A percentile compares a stretch with the other conserved stretches of the same genome.
Evolutionary conservation across 2,329 filamentous ascomycete species (phyloP).

Genomic region (Trichophyton verrucosum): DNA sequence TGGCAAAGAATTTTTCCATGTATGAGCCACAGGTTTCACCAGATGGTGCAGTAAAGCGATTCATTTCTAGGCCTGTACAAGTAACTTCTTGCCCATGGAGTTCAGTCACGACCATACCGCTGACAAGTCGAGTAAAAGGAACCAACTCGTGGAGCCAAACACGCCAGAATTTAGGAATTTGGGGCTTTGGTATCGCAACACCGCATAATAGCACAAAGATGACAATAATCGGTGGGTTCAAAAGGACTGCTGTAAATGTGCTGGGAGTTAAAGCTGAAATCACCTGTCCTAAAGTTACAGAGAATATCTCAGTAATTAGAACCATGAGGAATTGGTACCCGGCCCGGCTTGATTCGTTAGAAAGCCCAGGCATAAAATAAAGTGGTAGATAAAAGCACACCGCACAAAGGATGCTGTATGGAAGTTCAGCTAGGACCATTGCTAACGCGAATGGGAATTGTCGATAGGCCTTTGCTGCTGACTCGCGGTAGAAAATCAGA

Average conservation of each 20-base stretch:
- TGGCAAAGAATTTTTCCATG: conserved; percentile 31
- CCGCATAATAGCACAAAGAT: conserved; percentile 51
- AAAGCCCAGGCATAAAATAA: conserved; percentile 74
- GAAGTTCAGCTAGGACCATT: conserved; percentile 72
- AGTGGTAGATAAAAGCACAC: conserved; percentile 69
- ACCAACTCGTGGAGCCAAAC: conserved; percentile 61
- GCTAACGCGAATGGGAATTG: conserved; percentile 64
- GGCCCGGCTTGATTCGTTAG: conserved; percentile 49
- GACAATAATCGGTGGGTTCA: conserved; percentile 72
- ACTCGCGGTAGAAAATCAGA: conserved; percentile 74
- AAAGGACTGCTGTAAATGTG: conserved; percentile 51
- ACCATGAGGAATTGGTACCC: conserved; percentile 83
- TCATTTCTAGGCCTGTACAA: conserved; percentile 24
- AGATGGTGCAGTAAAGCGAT: conserved; percentile 38
- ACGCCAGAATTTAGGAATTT: conserved; percentile 65
- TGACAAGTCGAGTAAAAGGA: conserved; percentile 51
- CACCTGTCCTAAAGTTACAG: conserved; percentile 64
- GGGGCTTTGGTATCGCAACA: conserved; percentile 39
- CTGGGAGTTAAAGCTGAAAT: conserved; percentile 66
- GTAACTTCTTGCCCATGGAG: conserved; percentile 20
- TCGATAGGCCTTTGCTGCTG: conserved; percentile 75
- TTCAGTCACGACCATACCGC: conserved; percentile 28
- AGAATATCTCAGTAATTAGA: conserved; percentile 71
- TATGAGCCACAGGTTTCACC: conserved; percentile 50
- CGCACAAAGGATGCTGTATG: conserved; percentile 69